Percentiles rank a stretch among this genome's conserved stretches.
Conservation (phyloP, 768 basidiomycete genomes). For the Lyophyllum decastes region DNA sequence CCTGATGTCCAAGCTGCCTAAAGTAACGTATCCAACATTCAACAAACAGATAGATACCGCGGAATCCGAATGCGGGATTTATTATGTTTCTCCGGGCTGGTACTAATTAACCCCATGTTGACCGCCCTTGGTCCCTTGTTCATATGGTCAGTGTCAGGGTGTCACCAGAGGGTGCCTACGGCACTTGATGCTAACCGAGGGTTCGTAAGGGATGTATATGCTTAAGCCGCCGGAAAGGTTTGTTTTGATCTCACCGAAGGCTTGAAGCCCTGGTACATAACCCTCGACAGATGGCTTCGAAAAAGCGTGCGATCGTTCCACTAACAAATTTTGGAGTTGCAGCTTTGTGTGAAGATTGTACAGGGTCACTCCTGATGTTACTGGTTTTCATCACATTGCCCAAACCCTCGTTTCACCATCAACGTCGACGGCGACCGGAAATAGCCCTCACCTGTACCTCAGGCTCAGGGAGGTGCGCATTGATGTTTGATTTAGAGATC, state of each 20-base stretch:
- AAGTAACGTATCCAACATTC: not conserved
- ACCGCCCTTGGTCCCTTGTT: not conserved
- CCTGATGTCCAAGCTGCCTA: not conserved
- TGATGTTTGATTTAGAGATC: conserved; percentile 1
- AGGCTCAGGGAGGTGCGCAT: not conserved
- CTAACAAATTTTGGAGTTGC: not conserved
- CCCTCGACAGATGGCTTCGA: not conserved
- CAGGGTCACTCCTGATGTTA: conserved; percentile 1
- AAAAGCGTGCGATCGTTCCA: not conserved
- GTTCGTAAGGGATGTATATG: conserved; percentile 1
- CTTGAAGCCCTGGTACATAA: not conserved
- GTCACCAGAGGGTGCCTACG: conserved; percentile 8
- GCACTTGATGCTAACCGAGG: conserved; percentile 4
- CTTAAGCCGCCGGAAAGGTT: conserved; percentile 12
- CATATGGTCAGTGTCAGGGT: not conserved
- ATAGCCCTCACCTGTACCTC: not conserved
- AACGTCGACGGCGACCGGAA: not conserved
- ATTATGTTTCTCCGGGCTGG: conserved; percentile 15
- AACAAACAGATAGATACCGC: conserved; percentile 9
- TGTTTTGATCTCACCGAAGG: not conserved
- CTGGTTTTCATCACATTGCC: not conserved
- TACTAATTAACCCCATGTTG: not conserved
- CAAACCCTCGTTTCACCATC: not conserved
- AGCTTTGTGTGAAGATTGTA: not conserved
- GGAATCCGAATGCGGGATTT: conserved; percentile 19